Base-by-base conservation (phyloP, 2,329 filamentous ascomycete genomes). In the Botrytis pseudocinerea region DNA sequence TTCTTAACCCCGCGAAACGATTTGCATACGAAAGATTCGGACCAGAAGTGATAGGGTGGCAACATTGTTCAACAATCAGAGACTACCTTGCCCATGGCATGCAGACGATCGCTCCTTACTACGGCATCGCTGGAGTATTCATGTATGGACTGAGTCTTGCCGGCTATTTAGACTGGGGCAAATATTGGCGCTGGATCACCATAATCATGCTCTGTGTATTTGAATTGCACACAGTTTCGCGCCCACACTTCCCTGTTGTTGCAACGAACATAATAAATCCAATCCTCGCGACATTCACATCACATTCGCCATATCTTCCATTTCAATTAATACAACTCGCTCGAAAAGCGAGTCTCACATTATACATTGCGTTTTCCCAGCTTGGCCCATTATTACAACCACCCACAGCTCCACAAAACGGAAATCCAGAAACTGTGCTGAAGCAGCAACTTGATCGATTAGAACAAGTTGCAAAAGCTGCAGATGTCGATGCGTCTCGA, bases 21-120 rank as follows among this genome's bases (percentile, higher is more conserved):
- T 97, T 96, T 81, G 94, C 93, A 12, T 98, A 98, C 83, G 94
- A 97, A 80, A 90, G 94, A 65, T 94, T 97, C 81, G 95, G 95
- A 0, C 91, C 93, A 0, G 89, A 89, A 42, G 86, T 95, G 32
- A 82, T 91, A 20, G 81, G 82, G 14, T 95, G 91, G 91, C 84
- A 87, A 76, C 85, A 88, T 76, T 92, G 90, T 82, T 83, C 86
- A 70, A 93, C 92, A 0, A 84, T 93, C 72, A 87, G 87, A 74
- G 95, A 97, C 80, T 97, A 89, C 80, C 85, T 97, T 65, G 84
- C 87, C 70, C 85, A 86, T 22, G 94, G 93, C 71, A 83, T 93
- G n/a, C 86, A 87, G 76, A 81, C 82, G 18, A 83, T 90, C 22
- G 77, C 89, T 1, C 87, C 88, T 2, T 90, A 92, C 82, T 94